phyloP scores from a whole-genome alignment of 2,329 filamentous ascomycete species.

The Sarocladiaceae sp. region DNA sequence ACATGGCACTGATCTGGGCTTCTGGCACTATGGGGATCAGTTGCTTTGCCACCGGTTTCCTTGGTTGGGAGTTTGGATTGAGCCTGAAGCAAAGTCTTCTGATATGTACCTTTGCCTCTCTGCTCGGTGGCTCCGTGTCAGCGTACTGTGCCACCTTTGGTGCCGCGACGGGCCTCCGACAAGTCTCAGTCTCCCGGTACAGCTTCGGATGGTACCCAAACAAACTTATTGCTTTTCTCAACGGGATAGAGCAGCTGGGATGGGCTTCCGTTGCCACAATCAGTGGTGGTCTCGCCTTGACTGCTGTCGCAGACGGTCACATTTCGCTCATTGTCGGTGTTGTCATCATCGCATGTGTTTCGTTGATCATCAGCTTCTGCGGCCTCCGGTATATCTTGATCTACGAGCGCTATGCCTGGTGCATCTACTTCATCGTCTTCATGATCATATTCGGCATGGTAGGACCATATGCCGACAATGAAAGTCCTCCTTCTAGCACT shows the following conservation, averaged over 20 bases:
- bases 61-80: slow-evolving; percentile 45
- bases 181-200: slow-evolving; percentile 71
- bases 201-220: slow-evolving; percentile 69
- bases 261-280: slow-evolving; percentile 74
- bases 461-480: not conserved
- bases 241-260: slow-evolving; percentile 65
- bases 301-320: slow-evolving; percentile 58
- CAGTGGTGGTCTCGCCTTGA: slow-evolving; percentile 69
- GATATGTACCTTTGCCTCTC: slow-evolving; percentile 40
- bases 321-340: slow-evolving; percentile 71
- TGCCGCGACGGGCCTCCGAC: slow-evolving; percentile 65
- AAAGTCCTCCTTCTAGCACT: not conserved
- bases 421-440: slow-evolving; percentile 68
- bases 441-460: slow-evolving; percentile 56
- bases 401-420: slow-evolving; percentile 73
- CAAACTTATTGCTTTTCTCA: slow-evolving; percentile 61
- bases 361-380: slow-evolving; percentile 65
- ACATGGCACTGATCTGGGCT: slow-evolving; percentile 50
- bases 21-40: slow-evolving; percentile 46
- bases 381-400: slow-evolving; percentile 71
- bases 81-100: slow-evolving; percentile 37
- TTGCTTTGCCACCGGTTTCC: slow-evolving; percentile 47
- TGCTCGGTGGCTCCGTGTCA: slow-evolving; percentile 25
- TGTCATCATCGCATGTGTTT: slow-evolving; percentile 64
- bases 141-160: slow-evolving; percentile 43